A percentile compares a stretch with the other conserved stretches of the same genome.
phyloP scores from a whole-genome alignment of 2,329 filamentous ascomycete genomes.

The Hirsutella rhossiliensis region DNA sequence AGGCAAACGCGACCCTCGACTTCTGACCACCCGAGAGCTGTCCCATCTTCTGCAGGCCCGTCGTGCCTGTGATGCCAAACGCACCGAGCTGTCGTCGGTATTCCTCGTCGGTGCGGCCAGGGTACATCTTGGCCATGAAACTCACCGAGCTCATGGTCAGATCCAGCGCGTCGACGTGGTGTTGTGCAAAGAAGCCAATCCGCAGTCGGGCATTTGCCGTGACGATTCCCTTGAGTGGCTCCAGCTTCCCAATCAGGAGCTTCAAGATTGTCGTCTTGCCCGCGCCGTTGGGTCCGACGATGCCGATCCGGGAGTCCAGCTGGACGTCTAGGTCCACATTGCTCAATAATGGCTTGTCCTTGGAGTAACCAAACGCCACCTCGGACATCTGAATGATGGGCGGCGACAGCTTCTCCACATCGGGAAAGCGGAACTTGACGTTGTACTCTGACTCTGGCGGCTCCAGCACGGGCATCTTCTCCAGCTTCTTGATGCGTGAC shows the following conservation, averaged over 20 bases:
- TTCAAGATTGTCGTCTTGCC: constrained; percentile 98
- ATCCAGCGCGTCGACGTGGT: constrained; percentile 94
- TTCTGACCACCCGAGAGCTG: constrained; percentile 95
- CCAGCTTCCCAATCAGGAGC: constrained; percentile 80
- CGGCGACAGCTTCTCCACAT: constrained; percentile 93
- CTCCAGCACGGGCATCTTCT: constrained; percentile 89
- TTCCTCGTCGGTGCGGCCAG: constrained; percentile 87
- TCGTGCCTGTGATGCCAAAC: constrained; percentile 84
- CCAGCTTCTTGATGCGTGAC: constrained; percentile 96
- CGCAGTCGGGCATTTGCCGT: constrained; percentile 80
- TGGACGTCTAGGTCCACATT: constrained; percentile 95
- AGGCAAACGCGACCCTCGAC: constrained; percentile 96
- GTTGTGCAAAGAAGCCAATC: constrained; percentile 94
- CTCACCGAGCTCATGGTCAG: constrained; percentile 79
- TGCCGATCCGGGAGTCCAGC: constrained; percentile 94
- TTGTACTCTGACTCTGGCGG: constrained; percentile 87
- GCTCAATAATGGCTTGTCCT: constrained; percentile 66
- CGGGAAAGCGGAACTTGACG: constrained; percentile 93
- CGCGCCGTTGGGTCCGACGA: constrained; percentile 97
- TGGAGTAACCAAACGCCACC: constrained; percentile 79
- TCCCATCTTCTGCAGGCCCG: constrained; percentile 90
- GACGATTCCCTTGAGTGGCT: constrained; percentile 68
- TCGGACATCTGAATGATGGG: constrained; percentile 96
- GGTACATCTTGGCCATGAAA: constrained; percentile 91
- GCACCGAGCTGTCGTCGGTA: constrained; percentile 92